These are phyloP conservation scores for Suillus subaureus DNA, from an alignment of 768 basidiomycete species.

Conservation along the genomic window DNA sequence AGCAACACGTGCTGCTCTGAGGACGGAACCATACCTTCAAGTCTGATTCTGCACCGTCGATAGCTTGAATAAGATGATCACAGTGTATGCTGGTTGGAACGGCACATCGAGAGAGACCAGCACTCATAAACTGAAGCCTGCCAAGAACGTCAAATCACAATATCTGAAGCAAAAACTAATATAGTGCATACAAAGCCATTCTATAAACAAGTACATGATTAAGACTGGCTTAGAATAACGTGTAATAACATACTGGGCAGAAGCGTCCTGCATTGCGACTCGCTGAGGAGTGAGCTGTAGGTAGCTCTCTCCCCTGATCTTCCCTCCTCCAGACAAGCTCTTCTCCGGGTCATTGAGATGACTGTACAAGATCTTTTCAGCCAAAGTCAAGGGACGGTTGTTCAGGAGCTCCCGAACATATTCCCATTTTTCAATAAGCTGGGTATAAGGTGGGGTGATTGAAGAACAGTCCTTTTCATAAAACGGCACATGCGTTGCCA, in stretches of 20 bases:
- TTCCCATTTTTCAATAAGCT: slow-evolving; percentile 69
- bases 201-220: slow-evolving; percentile 37
- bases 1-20: neutral
- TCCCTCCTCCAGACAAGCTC: slow-evolving; percentile 62
- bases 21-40: slow-evolving; percentile 56
- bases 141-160: slow-evolving; percentile 11
- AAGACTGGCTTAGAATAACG: slow-evolving; percentile 12
- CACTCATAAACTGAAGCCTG: slow-evolving; percentile 97
- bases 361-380: slow-evolving; percentile 97
- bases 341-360: slow-evolving; percentile 83
- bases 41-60: slow-evolving; percentile 85
- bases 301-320: slow-evolving; percentile 84
- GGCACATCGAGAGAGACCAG: slow-evolving; percentile 79
- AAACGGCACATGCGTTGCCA: slow-evolving; percentile 44
- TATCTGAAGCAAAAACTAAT: neutral
- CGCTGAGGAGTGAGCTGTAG: slow-evolving; percentile 89
- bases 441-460: slow-evolving; percentile 85
- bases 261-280: slow-evolving; percentile 97
- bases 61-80: slow-evolving; percentile 95
- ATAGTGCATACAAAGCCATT: slow-evolving; percentile 72
- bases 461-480: slow-evolving; percentile 62
- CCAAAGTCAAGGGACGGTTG: slow-evolving; percentile 83
- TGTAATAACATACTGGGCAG: slow-evolving; percentile 68
- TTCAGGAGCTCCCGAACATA: slow-evolving; percentile 67
- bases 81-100: slow-evolving; percentile 96